These are phyloP conservation scores for Salix suchowensis DNA, from an alignment of 345 rosid species.

Conservation along the genomic window DNA sequence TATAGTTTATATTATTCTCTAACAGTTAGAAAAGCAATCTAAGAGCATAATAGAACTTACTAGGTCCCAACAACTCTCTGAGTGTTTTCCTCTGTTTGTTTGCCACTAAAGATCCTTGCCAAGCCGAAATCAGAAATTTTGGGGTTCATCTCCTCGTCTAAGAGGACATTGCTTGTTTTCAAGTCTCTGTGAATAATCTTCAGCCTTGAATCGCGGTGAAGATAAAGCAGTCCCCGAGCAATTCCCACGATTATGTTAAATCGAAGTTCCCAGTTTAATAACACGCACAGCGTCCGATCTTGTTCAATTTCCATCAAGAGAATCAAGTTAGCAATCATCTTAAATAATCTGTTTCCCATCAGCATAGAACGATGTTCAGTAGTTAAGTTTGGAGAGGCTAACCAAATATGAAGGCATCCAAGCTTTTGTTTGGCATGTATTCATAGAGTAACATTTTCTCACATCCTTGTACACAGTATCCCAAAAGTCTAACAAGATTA, in stretches of 20 bases:
- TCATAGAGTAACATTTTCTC: constrained; percentile 57
- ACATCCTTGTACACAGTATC: constrained; percentile 40
- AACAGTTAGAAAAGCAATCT: background rate
- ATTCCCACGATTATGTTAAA: constrained; percentile 21
- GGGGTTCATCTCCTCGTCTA: constrained; percentile 19
- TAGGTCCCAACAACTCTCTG: constrained; percentile 19
- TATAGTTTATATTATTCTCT: too few relatives aligned
- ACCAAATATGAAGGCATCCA: constrained; percentile 57
- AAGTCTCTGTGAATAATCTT: constrained; percentile 27
- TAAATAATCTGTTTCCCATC: background rate
- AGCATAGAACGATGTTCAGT: background rate
- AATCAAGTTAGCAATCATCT: background rate
- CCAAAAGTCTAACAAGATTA: constrained; percentile 51
- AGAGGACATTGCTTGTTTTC: constrained; percentile 19
- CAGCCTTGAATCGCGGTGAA: constrained; percentile 27
- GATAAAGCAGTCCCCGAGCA: constrained; percentile 23
- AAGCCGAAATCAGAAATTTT: constrained; percentile 27
- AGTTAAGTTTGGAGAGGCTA: constrained; percentile 7
- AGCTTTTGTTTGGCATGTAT: constrained; percentile 58
- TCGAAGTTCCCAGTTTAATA: constrained; percentile 14
- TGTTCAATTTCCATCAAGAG: background rate
- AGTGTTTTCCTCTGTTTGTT: constrained; percentile 18
- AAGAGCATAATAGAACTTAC: background rate
- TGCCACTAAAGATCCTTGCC: constrained; percentile 25
- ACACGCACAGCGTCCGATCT: constrained; percentile 2